These are phyloP conservation scores for Scenedesmus sp. DNA, from an alignment of 163 green algal species.

Conservation along the genomic window DNA sequence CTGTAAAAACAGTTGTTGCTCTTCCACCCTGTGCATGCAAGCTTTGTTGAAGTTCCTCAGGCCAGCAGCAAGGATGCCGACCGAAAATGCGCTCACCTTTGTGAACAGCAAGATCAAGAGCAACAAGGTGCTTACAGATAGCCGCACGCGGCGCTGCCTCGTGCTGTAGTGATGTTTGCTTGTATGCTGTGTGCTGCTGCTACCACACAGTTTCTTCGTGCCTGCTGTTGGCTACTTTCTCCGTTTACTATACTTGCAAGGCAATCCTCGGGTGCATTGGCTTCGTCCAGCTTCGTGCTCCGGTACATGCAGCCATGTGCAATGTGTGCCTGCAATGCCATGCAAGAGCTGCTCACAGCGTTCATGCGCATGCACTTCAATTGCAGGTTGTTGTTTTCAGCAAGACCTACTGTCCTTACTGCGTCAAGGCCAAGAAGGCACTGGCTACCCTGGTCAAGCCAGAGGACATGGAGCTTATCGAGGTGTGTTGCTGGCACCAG, in stretches of 20 bases:
- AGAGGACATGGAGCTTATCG: conserved; percentile 56
- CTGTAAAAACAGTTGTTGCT: background rate
- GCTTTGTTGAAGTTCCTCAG: conserved; percentile 2
- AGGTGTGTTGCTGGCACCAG: conserved; percentile 48
- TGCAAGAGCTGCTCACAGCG: background rate
- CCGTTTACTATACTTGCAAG: too few relatives aligned
- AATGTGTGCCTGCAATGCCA: background rate
- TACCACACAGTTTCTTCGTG: background rate
- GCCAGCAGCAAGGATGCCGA: conserved; percentile 29
- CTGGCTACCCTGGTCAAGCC: conserved; percentile 57
- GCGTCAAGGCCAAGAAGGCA: conserved; percentile 74
- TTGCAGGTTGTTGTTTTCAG: conserved; percentile 64
- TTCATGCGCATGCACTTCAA: background rate
- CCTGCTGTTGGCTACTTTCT: too few relatives aligned
- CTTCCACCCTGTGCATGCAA: conserved; percentile 30
- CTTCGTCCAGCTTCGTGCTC: background rate
- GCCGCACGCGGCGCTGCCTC: background rate
- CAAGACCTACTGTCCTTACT: conserved; percentile 78
- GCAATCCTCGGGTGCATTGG: too few relatives aligned
- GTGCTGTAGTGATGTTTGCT: background rate
- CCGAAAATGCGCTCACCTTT: background rate
- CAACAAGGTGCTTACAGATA: conserved; percentile 25
- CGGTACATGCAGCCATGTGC: background rate
- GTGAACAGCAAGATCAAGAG: conserved; percentile 42
- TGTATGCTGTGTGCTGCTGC: background rate